Evolutionary conservation across 1,284 basidiomycete species (phyloP), one percentile per base, ranked within the genome.

Genomic region (Malassezia furfur): DNA sequence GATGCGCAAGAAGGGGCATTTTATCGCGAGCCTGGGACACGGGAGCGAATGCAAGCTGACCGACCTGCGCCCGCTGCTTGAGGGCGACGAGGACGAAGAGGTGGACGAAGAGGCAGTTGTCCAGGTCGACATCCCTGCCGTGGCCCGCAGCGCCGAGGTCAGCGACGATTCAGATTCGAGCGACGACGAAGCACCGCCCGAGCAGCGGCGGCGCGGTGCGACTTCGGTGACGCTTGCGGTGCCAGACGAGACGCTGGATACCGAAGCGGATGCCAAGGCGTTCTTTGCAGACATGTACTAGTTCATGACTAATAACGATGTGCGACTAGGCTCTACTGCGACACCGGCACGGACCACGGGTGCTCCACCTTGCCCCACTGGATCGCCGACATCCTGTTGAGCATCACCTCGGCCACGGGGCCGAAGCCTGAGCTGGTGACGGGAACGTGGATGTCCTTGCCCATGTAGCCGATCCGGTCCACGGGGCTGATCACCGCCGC

Each of bases 21-120:
- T 89, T 86, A 81, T 93, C 15, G 91, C 84, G n/a, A 91, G 88
- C 72, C 86, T 85, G n/a, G 88, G 87, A 15, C 91, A 96, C 68
- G 90, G 93, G 62, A 87, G 91, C 60, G 79, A 83, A 30, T 75
- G 94, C 62, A 86, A 85, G 73, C 76, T 96, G 76, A 93, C 88
- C 22, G 86, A 93, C 76, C 77, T 96, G 34, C 76, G 77, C 44
- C 81, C 82, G 52, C 77, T 84, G n/a, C 80, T 85, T 53, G 63
- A 64, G 1, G 67, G 62, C 9, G 63, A 66, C 25, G 60, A 58
- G 5, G 55, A 57, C 15, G 57, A 54, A 7, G 61, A 64, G 3
- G 62, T 50, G 1, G 63, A 64, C 1, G 55, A 47, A 7, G 58
- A 60, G 12, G 32, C 46, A 17, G 34, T 44, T 47, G 43, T 52